Base-by-base conservation (phyloP, 495 filamentous ascomycete genomes). In the Hypoxylon fragiforme region DNA sequence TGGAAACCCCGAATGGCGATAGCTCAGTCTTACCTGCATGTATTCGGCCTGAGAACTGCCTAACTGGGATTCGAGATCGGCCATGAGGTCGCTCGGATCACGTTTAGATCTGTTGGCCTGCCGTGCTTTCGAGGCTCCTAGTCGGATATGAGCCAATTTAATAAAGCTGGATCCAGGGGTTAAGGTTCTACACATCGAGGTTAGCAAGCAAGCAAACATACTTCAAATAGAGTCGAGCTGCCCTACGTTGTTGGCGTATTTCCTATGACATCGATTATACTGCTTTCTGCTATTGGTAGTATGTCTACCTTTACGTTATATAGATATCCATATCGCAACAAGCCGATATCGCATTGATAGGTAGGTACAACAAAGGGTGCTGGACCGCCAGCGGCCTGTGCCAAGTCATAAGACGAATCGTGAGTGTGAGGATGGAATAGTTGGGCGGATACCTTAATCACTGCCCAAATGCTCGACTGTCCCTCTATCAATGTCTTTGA, bases 1-100 rank as follows among this genome's bases (percentile, higher is more conserved):
- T 9, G 70, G 68, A 40, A 82, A 81, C 1, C 64, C 77, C 0
- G 80, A 79, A 54, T 81, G 77, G 1, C 67, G 66, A 39, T 81
- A 82, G 3, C 56, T 66, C 3, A 82, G 30, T 13, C 70, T 63
- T 14, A 80, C 67, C n/a, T 67, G 70, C n/a, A 80, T 36, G 45
- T 77, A 81, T 18, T 73, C 61, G 0, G 57, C 69, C 36, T 48
- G 48, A 7, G 62, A 61, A 28, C 65, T 63, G n/a, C 78, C 77
- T 2, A 82, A 66, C 30, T 77, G 68, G 18, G 58, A 63, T 42
- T 81, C 76, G 13, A 82, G 66, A 41, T 79, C 75, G 21, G 77
- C 69, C 1, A 82, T 77, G 9, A 82, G 68, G 30, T 74, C 70
- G 21, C 77, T 73, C 1, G 80, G 73, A 36, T 56, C 70, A 55